Evolutionary conservation across 2,329 filamentous ascomycete species (phyloP), one percentile per base, ranked within the genome.

Genomic region (Alternaria arborescens): DNA sequence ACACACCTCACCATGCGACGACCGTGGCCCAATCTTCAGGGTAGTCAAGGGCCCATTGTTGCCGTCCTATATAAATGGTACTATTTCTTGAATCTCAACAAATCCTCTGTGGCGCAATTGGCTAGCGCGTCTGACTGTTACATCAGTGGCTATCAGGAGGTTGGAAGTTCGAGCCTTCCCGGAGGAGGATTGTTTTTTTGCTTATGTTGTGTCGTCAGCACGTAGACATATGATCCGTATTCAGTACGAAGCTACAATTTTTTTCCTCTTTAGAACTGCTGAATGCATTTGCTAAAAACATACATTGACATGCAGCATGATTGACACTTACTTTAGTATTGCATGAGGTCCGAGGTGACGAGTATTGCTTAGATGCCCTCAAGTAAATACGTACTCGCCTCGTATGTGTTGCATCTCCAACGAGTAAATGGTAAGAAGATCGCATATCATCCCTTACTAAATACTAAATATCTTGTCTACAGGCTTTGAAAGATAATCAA

Each of bases 91-190:
- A 36, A 43, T 62, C 46, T 47, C 36, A 41, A 55, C 41, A 59
- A 36, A 58, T 78, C 75, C 75, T 76, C 76, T 73, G 71, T 78
- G 76, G 76, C 77, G 77, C 76, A 79, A 79, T 78, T 85, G 84
- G 84, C 82, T 86, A 86, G 84, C 83, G 84, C 84, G 84, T 86
- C 80, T 82, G 84, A 85, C 84, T 86, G 84, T 86, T 86, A 85
- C 54, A 43, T 16, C 34, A 48, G 44, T 61, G 53, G 61, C 62
- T 41, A 66, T 65, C 65, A 58, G 57, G 64, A 71, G 61, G 67
- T 70, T 71, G 62, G 66, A 69, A 67, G 66, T 71, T 71, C 69
- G 62, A 71, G 69, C 67, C 69, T 67, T 67, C 62, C 62, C 68
- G 68, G 68, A 67, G 68, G 68, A 71, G 68, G 51, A 60, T 59